Percentiles rank a stretch among this genome's conserved stretches.
phyloP scores from a whole-genome alignment of 805 yeast genomes.

The Ogataea naganishii region DNA sequence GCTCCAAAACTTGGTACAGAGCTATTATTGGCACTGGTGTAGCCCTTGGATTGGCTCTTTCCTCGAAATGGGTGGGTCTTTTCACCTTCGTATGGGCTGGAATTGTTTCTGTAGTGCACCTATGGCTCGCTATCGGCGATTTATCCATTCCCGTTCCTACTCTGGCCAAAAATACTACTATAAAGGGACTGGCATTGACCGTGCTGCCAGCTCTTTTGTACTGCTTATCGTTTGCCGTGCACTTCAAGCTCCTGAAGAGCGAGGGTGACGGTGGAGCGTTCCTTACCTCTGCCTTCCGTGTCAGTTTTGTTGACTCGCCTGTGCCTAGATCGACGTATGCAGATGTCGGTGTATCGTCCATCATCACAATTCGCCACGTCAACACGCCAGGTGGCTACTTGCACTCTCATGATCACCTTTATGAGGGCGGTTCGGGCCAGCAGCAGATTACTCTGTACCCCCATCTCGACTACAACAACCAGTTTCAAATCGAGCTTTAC shows the following conservation, averaged over 20 bases:
- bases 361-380: slow-evolving; percentile 56
- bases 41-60: slow-evolving; percentile 63
- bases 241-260: slow-evolving; percentile 44
- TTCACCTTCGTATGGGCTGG: slow-evolving; percentile 80
- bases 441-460: slow-evolving; percentile 79
- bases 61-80: slow-evolving; percentile 80
- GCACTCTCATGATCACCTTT: slow-evolving; percentile 68
- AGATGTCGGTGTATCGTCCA: slow-evolving; percentile 67
- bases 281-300: slow-evolving; percentile 65
- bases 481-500: slow-evolving; percentile 64
- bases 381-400: slow-evolving; percentile 73
- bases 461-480: slow-evolving; percentile 66
- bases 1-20: slow-evolving; percentile 46
- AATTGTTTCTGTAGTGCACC: slow-evolving; percentile 43
- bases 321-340: slow-evolving; percentile 54
- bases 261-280: slow-evolving; percentile 71
- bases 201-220: slow-evolving; percentile 54
- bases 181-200: slow-evolving; percentile 45
- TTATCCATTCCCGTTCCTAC: slow-evolving; percentile 37
- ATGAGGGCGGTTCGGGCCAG: slow-evolving; percentile 75
- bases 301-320: slow-evolving; percentile 48
- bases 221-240: slow-evolving; percentile 50
- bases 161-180: slow-evolving; percentile 36
- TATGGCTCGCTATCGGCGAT: slow-evolving; percentile 73
- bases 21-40: slow-evolving; percentile 56